Percentiles rank a stretch among this genome's conserved stretches.
Evolutionary conservation across 805 yeast species (phyloP).

Genomic region (Saccharomyces paradoxus): DNA sequence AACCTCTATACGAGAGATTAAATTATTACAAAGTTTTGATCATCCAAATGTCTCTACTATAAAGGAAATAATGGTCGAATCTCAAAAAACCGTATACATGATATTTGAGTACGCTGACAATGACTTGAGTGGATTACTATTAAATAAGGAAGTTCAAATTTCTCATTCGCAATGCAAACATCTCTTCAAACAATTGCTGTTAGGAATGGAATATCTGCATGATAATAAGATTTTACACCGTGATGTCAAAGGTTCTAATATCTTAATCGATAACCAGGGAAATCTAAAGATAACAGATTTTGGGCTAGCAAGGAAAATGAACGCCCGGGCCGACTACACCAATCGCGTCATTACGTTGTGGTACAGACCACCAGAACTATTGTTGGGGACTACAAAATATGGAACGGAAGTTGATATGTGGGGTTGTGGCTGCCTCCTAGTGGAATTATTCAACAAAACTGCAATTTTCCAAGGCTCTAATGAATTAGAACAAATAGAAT

Average conservation of each 20-base stretch:
- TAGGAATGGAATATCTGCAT: slow-evolving; percentile 65
- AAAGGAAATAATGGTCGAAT: slow-evolving; percentile 82
- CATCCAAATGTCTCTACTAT: slow-evolving; percentile 78
- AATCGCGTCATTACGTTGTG: slow-evolving; percentile 92
- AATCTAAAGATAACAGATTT: slow-evolving; percentile 69
- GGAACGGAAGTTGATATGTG: slow-evolving; percentile 89
- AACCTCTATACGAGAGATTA: slow-evolving; percentile 88
- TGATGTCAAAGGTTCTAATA: slow-evolving; percentile 77
- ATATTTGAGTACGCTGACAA: slow-evolving; percentile 89
- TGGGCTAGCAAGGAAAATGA: slow-evolving; percentile 74
- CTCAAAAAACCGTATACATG: slow-evolving; percentile 62
- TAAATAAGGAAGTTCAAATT: slow-evolving; percentile 61
- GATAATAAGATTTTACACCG: slow-evolving; percentile 62
- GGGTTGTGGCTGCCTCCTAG: slow-evolving; percentile 90
- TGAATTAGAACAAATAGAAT: slow-evolving; percentile 73
- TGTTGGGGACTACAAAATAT: slow-evolving; percentile 84
- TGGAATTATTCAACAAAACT: slow-evolving; percentile 65
- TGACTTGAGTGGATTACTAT: slow-evolving; percentile 79
- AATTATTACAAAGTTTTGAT: slow-evolving; percentile 65
- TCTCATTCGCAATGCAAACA: slow-evolving; percentile 59
- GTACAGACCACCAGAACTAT: slow-evolving; percentile 94
- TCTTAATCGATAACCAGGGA: slow-evolving; percentile 56
- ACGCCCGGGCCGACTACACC: slow-evolving; percentile 68
- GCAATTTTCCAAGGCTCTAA: slow-evolving; percentile 85
- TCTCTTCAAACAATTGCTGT: slow-evolving; percentile 55